These are phyloP conservation scores for Claviceps spartinae DNA, from an alignment of 2,329 filamentous ascomycete species.

Conservation along the genomic window DNA sequence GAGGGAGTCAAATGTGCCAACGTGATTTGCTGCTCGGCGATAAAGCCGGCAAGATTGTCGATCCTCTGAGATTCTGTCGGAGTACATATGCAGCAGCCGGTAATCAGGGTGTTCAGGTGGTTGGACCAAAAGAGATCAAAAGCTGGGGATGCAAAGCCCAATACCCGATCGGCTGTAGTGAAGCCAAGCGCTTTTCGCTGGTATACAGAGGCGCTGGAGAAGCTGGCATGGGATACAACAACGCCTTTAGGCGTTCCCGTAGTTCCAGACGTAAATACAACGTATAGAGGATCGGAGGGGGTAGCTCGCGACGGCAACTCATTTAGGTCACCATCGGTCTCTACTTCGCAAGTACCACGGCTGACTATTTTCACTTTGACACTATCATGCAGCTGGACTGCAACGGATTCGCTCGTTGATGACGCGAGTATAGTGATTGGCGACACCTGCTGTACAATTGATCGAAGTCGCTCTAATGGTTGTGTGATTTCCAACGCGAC, in stretches of 20 bases:
- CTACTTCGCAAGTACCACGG: neutral
- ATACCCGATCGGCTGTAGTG: conserved; percentile 18
- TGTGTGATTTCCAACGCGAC: conserved; percentile 33
- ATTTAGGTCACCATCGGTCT: neutral
- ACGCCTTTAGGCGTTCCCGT: neutral
- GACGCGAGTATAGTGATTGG: neutral
- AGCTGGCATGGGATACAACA: neutral
- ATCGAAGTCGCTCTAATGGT: conserved; percentile 29
- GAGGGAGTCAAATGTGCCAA: neutral
- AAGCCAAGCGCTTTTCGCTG: conserved; percentile 16
- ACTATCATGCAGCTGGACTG: neutral
- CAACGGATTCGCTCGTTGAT: neutral
- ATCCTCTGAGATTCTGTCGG: conserved; percentile 4
- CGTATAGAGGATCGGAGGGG: neutral
- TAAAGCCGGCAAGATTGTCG: neutral
- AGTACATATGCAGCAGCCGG: conserved; percentile 6
- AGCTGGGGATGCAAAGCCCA: conserved; percentile 6
- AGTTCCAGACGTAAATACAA: neutral
- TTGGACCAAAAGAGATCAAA: conserved; percentile 5
- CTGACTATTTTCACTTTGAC: neutral
- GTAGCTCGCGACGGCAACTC: neutral
- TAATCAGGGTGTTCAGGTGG: conserved; percentile 1
- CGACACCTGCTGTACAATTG: conserved; percentile 26
- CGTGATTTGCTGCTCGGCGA: neutral
- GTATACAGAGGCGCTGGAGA: conserved; percentile 8